Evolutionary conservation across 2,329 filamentous ascomycete genomes (phyloP).

Genomic region (Fusarium sp.): DNA sequence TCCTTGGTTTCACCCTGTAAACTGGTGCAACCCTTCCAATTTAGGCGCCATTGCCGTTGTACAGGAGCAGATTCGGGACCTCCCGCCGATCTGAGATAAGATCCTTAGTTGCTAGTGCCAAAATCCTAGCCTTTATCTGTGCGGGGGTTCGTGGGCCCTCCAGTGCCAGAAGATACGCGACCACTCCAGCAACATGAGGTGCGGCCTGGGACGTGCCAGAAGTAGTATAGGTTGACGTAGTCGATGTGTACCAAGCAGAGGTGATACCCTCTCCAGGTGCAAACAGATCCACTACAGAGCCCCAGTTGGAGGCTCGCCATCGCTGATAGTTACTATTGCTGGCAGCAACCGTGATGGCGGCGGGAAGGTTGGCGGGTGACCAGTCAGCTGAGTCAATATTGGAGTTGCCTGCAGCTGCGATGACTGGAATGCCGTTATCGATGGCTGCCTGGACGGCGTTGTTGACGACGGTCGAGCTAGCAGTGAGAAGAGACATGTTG

Average conservation of each 20-base stretch:
- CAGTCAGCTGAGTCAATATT: constrained; percentile 8
- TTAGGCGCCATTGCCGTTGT: constrained; percentile 31
- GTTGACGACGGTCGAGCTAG: constrained; percentile 17
- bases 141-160: constrained; percentile 23
- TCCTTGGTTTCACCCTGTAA: not conserved
- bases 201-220: constrained; percentile 36
- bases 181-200: constrained; percentile 37
- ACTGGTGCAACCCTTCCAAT: not conserved
- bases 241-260: constrained; percentile 44
- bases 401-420: constrained; percentile 47
- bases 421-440: constrained; percentile 50
- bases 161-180: constrained; percentile 35
- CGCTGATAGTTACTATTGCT: constrained; percentile 49
- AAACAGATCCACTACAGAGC: constrained; percentile 31
- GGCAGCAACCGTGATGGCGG: constrained; percentile 43
- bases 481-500: constrained; percentile 55
- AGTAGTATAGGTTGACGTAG: not conserved
- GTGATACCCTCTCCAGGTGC: constrained; percentile 9
- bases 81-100: constrained; percentile 18
- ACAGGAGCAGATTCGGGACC: constrained; percentile 26
- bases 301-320: constrained; percentile 60
- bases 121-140: constrained; percentile 9
- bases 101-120: constrained; percentile 24
- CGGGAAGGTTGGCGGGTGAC: constrained; percentile 33
- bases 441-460: constrained; percentile 34